Percentiles rank a stretch among this genome's conserved stretches.
Conservation (phyloP, 306 rosid species). For the Vigna nakashimae region DNA sequence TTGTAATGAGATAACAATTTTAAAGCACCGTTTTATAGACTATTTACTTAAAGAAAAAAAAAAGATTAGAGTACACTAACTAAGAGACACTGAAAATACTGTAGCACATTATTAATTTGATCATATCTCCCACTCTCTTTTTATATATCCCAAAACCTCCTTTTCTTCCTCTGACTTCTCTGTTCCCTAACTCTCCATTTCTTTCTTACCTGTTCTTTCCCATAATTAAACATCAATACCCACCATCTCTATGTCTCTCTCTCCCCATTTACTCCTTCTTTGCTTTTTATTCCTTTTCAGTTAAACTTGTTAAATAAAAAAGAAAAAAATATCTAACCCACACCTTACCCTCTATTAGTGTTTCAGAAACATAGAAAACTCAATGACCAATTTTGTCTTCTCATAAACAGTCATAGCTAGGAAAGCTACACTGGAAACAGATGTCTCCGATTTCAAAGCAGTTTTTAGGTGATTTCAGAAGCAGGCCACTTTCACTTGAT, state of each 20-base stretch:
- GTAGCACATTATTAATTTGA: slow-evolving; percentile 27
- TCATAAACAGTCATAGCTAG: slow-evolving; percentile 50
- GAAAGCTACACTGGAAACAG: slow-evolving; percentile 43
- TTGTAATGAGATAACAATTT: no score
- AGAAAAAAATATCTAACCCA: slow-evolving; percentile 30
- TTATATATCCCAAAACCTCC: slow-evolving; percentile 43
- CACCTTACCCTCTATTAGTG: slow-evolving; percentile 45
- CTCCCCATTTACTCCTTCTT: slow-evolving; percentile 33
- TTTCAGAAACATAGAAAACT: slow-evolving; percentile 49
- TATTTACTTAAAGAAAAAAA: neutral
- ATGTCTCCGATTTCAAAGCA: slow-evolving; percentile 61
- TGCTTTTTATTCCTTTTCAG: slow-evolving; percentile 37
- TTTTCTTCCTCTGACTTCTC: slow-evolving; percentile 57
- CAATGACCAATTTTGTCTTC: slow-evolving; percentile 51
- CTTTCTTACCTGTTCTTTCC: slow-evolving; percentile 57
- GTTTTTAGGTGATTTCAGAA: slow-evolving; percentile 47
- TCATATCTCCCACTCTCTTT: slow-evolving; percentile 27
- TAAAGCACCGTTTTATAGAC: neutral
- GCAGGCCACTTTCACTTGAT: slow-evolving; percentile 47
- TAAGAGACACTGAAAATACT: slow-evolving; percentile 23
- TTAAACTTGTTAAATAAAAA: slow-evolving; percentile 16
- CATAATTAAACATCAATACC: slow-evolving; percentile 65
- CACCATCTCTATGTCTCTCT: slow-evolving; percentile 51
- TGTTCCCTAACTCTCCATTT: slow-evolving; percentile 54
- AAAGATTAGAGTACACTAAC: neutral